phyloP scores from a whole-genome alignment of 2,329 filamentous ascomycete species.

The Diaporthe helianthi region DNA sequence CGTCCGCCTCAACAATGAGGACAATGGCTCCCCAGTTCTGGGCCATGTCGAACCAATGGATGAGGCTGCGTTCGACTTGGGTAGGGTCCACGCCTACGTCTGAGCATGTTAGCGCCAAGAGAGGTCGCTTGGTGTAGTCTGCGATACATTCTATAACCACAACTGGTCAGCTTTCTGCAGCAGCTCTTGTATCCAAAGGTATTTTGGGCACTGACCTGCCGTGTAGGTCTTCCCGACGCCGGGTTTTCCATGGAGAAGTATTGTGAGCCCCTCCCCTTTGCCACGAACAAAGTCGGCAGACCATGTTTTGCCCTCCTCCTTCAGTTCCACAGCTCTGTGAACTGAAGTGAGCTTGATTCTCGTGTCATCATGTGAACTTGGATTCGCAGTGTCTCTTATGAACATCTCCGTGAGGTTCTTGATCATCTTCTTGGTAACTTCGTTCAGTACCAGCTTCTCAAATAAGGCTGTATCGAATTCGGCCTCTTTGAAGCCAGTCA shows the following conservation, averaged over 20 bases:
- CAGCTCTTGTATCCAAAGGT: too few species aligned
- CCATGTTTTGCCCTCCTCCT: background rate
- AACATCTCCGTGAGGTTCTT: background rate
- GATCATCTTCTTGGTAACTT: background rate
- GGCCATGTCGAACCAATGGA: background rate
- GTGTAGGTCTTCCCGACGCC: slow-evolving; percentile 39
- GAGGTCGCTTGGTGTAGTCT: slow-evolving; percentile 40
- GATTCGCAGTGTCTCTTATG: background rate
- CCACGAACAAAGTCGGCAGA: slow-evolving; percentile 37
- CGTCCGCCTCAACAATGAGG: slow-evolving; percentile 40
- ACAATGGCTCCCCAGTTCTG: slow-evolving; percentile 30
- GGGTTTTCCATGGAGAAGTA: slow-evolving; percentile 39
- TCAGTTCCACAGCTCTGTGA: background rate
- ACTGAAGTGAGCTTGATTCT: background rate
- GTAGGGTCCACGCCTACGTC: slow-evolving; percentile 34
- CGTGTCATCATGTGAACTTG: too few species aligned
- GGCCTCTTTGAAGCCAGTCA: background rate
- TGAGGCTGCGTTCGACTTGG: background rate
- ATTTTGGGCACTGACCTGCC: background rate
- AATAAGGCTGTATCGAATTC: background rate
- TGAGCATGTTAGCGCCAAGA: slow-evolving; percentile 32
- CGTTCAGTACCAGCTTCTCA: background rate
- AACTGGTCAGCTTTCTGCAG: background rate
- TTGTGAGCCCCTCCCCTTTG: slow-evolving; percentile 39
- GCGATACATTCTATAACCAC: slow-evolving; percentile 43